Evolutionary conservation across 2,329 filamentous ascomycete species (phyloP).

Genomic region (Dactylellina haptotyla): DNA sequence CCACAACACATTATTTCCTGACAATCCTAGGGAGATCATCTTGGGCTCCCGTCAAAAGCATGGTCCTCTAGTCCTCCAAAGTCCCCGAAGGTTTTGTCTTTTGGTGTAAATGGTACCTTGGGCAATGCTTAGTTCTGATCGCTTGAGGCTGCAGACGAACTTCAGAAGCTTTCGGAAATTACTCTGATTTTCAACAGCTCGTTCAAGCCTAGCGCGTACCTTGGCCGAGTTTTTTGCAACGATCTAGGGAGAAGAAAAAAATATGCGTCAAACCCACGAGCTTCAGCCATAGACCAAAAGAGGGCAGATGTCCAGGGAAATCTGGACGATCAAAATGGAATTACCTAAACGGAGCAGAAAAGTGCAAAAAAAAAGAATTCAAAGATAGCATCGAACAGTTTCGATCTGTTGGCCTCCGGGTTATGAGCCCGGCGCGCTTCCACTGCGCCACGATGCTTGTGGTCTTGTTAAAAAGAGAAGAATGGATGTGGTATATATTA

Average conservation of each 20-base stretch:
- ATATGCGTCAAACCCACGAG: slow-evolving; percentile 7
- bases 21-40: neutral
- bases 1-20: slow-evolving; percentile 6
- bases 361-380: slow-evolving; percentile 32
- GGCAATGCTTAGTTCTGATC: too few species aligned
- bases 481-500: slow-evolving; percentile 8
- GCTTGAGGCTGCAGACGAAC: neutral
- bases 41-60: too few species aligned
- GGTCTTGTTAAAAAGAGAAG: slow-evolving; percentile 2
- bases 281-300: neutral
- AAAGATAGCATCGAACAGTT: slow-evolving; percentile 53
- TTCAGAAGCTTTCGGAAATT: neutral
- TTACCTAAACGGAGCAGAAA: slow-evolving; percentile 22
- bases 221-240: neutral
- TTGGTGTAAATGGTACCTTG: too few species aligned
- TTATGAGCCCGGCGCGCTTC: slow-evolving; percentile 55
- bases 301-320: neutral
- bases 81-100: neutral
- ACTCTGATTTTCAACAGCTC: slow-evolving; percentile 22
- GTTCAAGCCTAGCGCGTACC: slow-evolving; percentile 28
- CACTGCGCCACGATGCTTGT: slow-evolving; percentile 54
- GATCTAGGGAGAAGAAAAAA: neutral
- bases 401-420: slow-evolving; percentile 55
- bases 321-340: neutral
- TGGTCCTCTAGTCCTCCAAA: neutral